These are phyloP conservation scores for Cenchrus fungigraminus DNA, from an alignment of 176 grass and related monocot species.

Conservation along the genomic window DNA sequence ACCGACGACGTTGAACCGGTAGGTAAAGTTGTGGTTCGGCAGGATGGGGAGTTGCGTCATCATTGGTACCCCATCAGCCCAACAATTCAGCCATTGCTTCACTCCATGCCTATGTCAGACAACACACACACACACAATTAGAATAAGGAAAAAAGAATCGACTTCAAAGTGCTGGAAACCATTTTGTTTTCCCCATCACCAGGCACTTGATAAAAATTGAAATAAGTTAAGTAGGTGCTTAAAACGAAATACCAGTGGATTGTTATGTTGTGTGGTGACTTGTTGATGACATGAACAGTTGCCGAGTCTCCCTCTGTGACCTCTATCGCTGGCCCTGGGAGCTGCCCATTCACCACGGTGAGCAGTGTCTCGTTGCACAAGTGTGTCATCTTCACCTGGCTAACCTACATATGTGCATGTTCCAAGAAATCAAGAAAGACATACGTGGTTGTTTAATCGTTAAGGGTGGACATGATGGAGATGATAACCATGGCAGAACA, in stretches of 20 bases:
- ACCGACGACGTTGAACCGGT: neutral
- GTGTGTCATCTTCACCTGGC: neutral
- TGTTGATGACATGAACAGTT: constrained; percentile 16
- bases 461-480: too few relatives aligned
- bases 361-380: constrained; percentile 15
- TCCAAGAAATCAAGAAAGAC: too few relatives aligned
- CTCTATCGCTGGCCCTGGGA: constrained; percentile 22
- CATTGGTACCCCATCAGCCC: neutral
- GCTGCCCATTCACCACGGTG: constrained; percentile 21
- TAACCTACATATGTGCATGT: neutral
- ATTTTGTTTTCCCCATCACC: too few relatives aligned
- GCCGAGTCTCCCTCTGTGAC: constrained; percentile 1
- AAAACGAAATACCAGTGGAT: constrained; percentile 18
- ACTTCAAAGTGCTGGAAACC: too few relatives aligned
- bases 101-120: constrained; percentile 26
- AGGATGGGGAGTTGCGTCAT: neutral
- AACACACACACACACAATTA: neutral
- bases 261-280: neutral
- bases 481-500: too few relatives aligned
- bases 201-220: too few relatives aligned
- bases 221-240: too few relatives aligned
- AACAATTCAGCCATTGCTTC: neutral
- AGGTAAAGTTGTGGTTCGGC: constrained; percentile 17
- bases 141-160: too few relatives aligned
- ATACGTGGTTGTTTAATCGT: neutral